Evolutionary conservation across 2,329 filamentous ascomycete species (phyloP).

Genomic region (Neofusicoccum umdonicola): DNA sequence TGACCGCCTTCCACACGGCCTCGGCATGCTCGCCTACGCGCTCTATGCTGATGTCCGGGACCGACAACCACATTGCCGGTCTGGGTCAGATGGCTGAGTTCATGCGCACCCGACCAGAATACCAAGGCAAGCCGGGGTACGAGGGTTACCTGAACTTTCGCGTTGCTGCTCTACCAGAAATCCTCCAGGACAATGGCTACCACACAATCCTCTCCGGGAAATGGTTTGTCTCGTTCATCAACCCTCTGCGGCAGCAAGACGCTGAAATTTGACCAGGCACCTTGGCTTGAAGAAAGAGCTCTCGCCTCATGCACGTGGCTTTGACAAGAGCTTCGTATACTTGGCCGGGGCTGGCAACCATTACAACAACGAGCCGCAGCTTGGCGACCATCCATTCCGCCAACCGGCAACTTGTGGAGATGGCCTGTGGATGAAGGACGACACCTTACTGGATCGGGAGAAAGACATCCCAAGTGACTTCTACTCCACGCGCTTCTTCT

Average conservation of each 20-base stretch:
- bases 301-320: slow-evolving; percentile 2
- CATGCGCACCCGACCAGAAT: background rate
- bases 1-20: slow-evolving; percentile 18
- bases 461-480: slow-evolving; percentile 5
- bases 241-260: too few relatives aligned
- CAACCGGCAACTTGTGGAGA: background rate
- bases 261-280: background rate
- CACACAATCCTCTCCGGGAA: slow-evolving; percentile 8
- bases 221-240: background rate
- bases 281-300: slow-evolving; percentile 16
- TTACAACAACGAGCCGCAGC: slow-evolving; percentile 17
- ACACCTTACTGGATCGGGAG: slow-evolving; percentile 5
- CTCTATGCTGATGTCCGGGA: slow-evolving; percentile 16
- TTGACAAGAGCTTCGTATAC: slow-evolving; percentile 13
- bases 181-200: slow-evolving; percentile 15
- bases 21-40: slow-evolving; percentile 21
- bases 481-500: slow-evolving; percentile 10
- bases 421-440: slow-evolving; percentile 14
- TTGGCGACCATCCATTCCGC: slow-evolving; percentile 4
- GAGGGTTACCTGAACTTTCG: slow-evolving; percentile 15
- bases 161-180: slow-evolving; percentile 14
- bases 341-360: slow-evolving; percentile 15
- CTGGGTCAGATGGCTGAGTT: slow-evolving; percentile 17
- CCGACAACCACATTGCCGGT: slow-evolving; percentile 18
- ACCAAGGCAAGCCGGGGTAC: slow-evolving; percentile 10